A percentile compares a stretch with the other conserved stretches of the same genome.
Conservation (phyloP, 441 rosid species). For the Pelargonium australe region DNA sequence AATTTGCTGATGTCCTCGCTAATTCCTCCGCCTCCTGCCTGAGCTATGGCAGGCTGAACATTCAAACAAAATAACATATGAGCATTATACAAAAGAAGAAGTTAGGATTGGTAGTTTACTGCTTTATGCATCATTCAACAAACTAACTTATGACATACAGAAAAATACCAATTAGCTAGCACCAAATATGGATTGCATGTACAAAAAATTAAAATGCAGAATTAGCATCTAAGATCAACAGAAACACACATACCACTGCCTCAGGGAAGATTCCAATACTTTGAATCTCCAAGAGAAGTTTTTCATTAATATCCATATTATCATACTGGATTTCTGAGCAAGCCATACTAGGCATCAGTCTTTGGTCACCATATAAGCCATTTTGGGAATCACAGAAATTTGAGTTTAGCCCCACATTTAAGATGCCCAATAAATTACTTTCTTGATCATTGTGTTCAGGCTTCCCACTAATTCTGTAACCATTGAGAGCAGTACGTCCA, state of each 20-base stretch:
- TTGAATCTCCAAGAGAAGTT: conserved; percentile 66
- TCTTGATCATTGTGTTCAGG: conserved; percentile 46
- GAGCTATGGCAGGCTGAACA: conserved; percentile 45
- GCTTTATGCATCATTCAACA: conserved; percentile 10
- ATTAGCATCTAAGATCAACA: background rate
- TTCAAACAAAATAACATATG: conserved; percentile 18
- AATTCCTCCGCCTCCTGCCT: conserved; percentile 56
- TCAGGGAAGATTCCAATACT: conserved; percentile 79
- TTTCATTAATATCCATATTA: conserved; percentile 57
- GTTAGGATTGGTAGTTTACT: background rate
- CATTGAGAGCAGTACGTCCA: conserved; percentile 38
- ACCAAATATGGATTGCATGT: background rate
- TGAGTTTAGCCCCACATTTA: conserved; percentile 35
- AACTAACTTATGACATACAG: conserved; percentile 4
- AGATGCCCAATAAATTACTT: conserved; percentile 34
- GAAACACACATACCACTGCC: conserved; percentile 46
- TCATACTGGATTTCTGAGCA: conserved; percentile 56
- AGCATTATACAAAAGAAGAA: background rate
- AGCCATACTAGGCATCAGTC: conserved; percentile 28
- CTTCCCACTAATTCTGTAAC: conserved; percentile 45
- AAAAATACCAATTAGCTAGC: background rate
- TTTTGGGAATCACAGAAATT: conserved; percentile 34
- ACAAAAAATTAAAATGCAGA: background rate
- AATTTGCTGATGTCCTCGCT: conserved; percentile 45
- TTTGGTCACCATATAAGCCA: conserved; percentile 42